Percentiles rank a stretch among this genome's conserved stretches.
Evolutionary conservation across 1,284 basidiomycete species (phyloP).

Genomic region (Vanrija sp.): DNA sequence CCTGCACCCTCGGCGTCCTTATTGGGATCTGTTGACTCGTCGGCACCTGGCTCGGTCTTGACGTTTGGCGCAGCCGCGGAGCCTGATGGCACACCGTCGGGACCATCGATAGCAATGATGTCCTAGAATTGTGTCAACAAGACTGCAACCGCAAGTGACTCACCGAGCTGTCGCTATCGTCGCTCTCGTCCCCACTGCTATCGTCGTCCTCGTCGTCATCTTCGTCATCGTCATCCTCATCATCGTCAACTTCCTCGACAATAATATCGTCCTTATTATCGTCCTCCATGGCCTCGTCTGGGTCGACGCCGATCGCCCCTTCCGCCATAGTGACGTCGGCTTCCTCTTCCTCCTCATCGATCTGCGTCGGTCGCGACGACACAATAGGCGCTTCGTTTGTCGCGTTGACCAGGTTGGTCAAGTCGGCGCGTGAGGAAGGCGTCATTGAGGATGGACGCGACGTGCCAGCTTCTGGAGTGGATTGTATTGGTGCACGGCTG

Average conservation of each 20-base stretch:
- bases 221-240: slow-evolving; percentile 21
- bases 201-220: slow-evolving; percentile 23
- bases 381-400: slow-evolving; percentile 6
- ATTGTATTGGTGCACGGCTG: not conserved
- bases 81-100: slow-evolving; percentile 3
- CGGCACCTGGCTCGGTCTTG: slow-evolving; percentile 14
- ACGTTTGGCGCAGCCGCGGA: slow-evolving; percentile 1
- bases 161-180: slow-evolving; percentile 22
- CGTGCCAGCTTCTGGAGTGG: not conserved
- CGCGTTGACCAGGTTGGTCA: slow-evolving; percentile 9
- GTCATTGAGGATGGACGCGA: slow-evolving; percentile 1
- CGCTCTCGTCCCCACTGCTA: slow-evolving; percentile 13
- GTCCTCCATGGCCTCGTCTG: slow-evolving; percentile 20
- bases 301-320: slow-evolving; percentile 20
- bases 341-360: slow-evolving; percentile 47
- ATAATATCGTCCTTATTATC: slow-evolving; percentile 14
- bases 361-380: slow-evolving; percentile 19
- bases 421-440: slow-evolving; percentile 6
- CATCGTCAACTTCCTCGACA: slow-evolving; percentile 18
- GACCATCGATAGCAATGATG: slow-evolving; percentile 14
- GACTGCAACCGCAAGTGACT: slow-evolving; percentile 1
- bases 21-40: not conserved
- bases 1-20: slow-evolving; percentile 3
- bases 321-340: slow-evolving; percentile 35
- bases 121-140: slow-evolving; percentile 9